phyloP scores from a whole-genome alignment of 371 early-diverging fungal genomes.

The Circinella umbellata region DNA sequence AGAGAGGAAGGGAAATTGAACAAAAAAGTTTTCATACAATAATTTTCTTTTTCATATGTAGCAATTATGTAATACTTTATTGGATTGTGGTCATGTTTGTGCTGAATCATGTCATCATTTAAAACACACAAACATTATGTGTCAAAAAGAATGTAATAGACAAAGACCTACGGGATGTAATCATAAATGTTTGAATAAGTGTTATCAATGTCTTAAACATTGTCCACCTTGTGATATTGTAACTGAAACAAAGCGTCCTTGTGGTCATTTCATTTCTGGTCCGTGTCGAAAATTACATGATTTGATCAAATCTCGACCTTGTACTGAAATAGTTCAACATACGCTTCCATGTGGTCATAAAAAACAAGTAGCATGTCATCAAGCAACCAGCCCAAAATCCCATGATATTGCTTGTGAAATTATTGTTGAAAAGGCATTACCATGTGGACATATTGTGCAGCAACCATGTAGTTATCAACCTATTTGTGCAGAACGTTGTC shows the following conservation, averaged over 20 bases:
- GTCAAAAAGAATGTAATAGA: constrained; percentile 36
- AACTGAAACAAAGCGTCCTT: constrained; percentile 13
- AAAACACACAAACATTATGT: constrained; percentile 27
- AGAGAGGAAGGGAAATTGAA: no score
- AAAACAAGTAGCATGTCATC: constrained; percentile 17
- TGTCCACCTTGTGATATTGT: constrained; percentile 42
- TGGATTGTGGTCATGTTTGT: constrained; percentile 48
- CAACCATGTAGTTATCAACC: constrained; percentile 21
- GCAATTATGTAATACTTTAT: constrained; percentile 29
- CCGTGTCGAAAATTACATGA: constrained; percentile 16
- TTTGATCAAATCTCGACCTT: neutral
- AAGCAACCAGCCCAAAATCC: neutral
- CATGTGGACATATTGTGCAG: constrained; percentile 23
- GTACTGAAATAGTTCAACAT: constrained; percentile 12
- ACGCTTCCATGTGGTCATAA: constrained; percentile 34
- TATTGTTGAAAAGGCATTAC: neutral
- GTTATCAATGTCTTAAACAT: constrained; percentile 32
- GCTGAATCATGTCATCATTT: constrained; percentile 42
- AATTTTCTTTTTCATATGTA: neutral
- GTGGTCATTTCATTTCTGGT: constrained; percentile 28
- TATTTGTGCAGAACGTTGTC: constrained; percentile 24
- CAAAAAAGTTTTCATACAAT: neutral
- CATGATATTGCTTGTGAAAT: constrained; percentile 10
- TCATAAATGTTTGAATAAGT: constrained; percentile 39
- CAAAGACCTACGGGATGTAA: constrained; percentile 27